Percentiles rank a stretch among this genome's conserved stretches.
phyloP scores from a whole-genome alignment of 139 green algal genomes.

The Zygnema cylindricum region DNA sequence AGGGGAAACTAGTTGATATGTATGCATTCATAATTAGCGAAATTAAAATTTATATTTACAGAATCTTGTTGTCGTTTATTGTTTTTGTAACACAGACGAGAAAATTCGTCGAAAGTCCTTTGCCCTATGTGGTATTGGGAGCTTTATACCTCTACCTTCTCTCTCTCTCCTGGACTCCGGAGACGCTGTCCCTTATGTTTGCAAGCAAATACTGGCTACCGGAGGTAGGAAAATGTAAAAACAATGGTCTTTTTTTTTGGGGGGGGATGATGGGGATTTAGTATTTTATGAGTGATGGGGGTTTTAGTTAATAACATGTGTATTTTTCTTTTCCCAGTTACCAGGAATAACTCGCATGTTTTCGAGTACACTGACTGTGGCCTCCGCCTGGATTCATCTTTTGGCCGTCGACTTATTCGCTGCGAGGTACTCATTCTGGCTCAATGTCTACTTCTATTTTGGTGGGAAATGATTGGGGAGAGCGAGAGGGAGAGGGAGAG shows the following conservation, averaged over 20 bases:
- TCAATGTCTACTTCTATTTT: too few species aligned
- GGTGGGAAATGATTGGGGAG: too few species aligned
- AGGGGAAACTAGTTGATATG: too few species aligned
- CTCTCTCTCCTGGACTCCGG: constrained; percentile 51
- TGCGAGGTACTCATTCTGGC: constrained; percentile 66
- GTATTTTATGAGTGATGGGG: too few species aligned
- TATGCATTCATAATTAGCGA: too few species aligned
- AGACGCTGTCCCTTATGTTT: constrained; percentile 55
- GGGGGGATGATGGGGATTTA: too few species aligned
- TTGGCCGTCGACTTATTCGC: constrained; percentile 82
- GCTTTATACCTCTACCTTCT: constrained; percentile 57
- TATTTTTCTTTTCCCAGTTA: constrained; percentile 37
- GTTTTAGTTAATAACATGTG: too few species aligned
- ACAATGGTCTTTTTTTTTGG: too few species aligned
- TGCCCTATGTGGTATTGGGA: constrained; percentile 53
- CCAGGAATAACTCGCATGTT: constrained; percentile 59
- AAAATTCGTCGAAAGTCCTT: constrained; percentile 27
- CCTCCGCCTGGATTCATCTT: constrained; percentile 80
- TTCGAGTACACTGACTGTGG: constrained; percentile 51
- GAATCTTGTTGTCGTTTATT: constrained; percentile 7
- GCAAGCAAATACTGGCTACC: constrained; percentile 59
- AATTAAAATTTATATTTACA: neutral
- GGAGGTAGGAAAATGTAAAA: constrained; percentile 42
- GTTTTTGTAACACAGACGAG: constrained; percentile 32
- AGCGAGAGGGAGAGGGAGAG: too few species aligned